Base-by-base conservation (phyloP, 495 filamentous ascomycete species). In the Penicillium silybi region DNA sequence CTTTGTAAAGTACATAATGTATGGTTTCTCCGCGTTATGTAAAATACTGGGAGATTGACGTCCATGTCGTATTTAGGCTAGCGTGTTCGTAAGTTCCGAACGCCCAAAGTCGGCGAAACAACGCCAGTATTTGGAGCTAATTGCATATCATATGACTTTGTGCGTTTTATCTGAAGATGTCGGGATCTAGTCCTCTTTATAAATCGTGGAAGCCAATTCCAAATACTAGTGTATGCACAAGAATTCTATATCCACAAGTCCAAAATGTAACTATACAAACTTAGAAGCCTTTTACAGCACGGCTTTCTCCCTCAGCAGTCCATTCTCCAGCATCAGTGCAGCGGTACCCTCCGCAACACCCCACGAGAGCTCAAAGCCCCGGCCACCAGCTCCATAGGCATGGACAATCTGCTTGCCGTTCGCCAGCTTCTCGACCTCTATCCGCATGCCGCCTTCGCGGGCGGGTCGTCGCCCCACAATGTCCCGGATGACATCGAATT, bases 381-480 rank as follows among this genome's bases (percentile, higher is more conserved):
- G 67, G 6, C 83, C 83, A 13, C 82, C 83, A 48, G 80, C 67
- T 13, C 83, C 83, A 62, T 85, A 86, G 6, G 80, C 83, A 72
- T 86, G 83, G 37, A 86, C 74, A 16, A 85, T 63, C 8, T 34
- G 45, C 19, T 56, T 55, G 1, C 52, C 63, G 15, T 53, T 57
- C 6, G 38, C 50, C 5, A 71, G 29, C 19, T 65, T 65, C 9
- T 71, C 77, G 9, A 61, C 62, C 50, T 75, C 73, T 22, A 76
- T 62, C 9, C 74, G 59, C 63, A 74, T 56, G 15, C 74, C 74
- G 1, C 74, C 74, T 48, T 75, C 66, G 19, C 74, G 61, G 10
- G 73, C 69, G 22, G 74, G 74, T 37, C 74, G 55, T 1, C 74
- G 57, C 11, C 74, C 74, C 18, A 77, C 71, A 52, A 75, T 74